Evolutionary conservation across 257 asterid genomes (phyloP), one percentile per base, ranked within the genome.

Genomic region (Nicotiana paniculata): DNA sequence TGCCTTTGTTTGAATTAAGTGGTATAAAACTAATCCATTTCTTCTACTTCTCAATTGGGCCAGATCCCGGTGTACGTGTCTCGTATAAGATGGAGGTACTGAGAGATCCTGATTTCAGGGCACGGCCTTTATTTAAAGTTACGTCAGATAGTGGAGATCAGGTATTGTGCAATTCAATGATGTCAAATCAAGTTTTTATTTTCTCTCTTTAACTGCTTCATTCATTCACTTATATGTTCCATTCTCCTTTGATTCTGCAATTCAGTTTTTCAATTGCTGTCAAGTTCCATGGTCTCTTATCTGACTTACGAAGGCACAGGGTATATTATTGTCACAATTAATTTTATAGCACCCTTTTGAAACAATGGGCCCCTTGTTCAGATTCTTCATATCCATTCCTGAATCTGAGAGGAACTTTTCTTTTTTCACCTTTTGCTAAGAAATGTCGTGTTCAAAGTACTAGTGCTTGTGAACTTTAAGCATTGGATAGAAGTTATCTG

Each of bases 11-110:
- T 77, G 67, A 35, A 39, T 54, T 75, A 48, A 48, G 39, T 75
- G 63, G 63, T 51, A 75, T 28, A 75, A 15, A 75, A 75, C 26
- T 75, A 58, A 51, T 48, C 18, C 39, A 48, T 75, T 26, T 75
- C 79, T 26, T 75, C 37, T 72, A 46, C 37, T 53, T 11, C 63
- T 8, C 13, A 15, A 26, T 75, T 51, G 79, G 35, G 79, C 82
- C 91, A 95, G 99, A 93, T 90, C 96, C 98, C 77, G 86, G 87
- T 85, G 87, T 84, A 72, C 70, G 81, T 69, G 74, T 84, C 63
- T 84, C 87, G 78, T 95, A 95, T 88, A 93, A 90, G 90, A 93
- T 95, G 98, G 96, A 95, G 90, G 92, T 93, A 81, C 86, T 90
- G 63, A 93, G 98, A 89, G 97, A 93, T 87, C 87, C 85, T 82